Evolutionary conservation across 2,329 filamentous ascomycete genomes (phyloP).

Genomic region (Fusarium brachygibbosum): DNA sequence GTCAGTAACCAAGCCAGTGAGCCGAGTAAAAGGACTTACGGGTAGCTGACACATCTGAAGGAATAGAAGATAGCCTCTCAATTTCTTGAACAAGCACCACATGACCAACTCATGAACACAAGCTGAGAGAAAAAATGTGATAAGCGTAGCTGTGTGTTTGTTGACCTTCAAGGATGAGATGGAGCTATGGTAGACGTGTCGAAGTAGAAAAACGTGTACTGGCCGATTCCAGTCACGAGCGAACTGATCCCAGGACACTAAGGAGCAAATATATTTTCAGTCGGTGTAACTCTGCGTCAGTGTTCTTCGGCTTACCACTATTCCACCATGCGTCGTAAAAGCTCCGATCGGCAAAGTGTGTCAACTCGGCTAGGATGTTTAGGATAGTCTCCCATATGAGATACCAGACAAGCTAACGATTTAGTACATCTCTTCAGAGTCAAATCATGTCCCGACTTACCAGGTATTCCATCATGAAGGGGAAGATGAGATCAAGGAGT

Average conservation of each 20-base stretch:
- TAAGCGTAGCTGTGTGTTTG: slow-evolving; percentile 78
- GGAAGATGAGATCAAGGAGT: slow-evolving; percentile 80
- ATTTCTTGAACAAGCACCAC: slow-evolving; percentile 84
- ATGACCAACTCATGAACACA: slow-evolving; percentile 82
- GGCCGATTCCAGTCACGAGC: slow-evolving; percentile 84
- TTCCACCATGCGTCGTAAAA: slow-evolving; percentile 79
- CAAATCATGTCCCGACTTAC: slow-evolving; percentile 47
- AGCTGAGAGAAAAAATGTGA: slow-evolving; percentile 80
- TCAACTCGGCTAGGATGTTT: slow-evolving; percentile 82
- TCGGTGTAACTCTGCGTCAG: not conserved
- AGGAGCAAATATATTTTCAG: slow-evolving; percentile 9
- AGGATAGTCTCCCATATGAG: slow-evolving; percentile 83
- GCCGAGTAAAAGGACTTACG: slow-evolving; percentile 50
- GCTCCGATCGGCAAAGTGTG: slow-evolving; percentile 80
- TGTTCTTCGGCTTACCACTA: slow-evolving; percentile 55
- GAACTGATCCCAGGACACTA: slow-evolving; percentile 79
- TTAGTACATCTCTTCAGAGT: slow-evolving; percentile 12
- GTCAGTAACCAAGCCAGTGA: slow-evolving; percentile 7
- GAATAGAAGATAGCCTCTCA: slow-evolving; percentile 79
- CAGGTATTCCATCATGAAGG: slow-evolving; percentile 83
- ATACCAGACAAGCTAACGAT: slow-evolving; percentile 75
- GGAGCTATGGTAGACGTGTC: slow-evolving; percentile 83
- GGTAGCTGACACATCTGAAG: slow-evolving; percentile 82
- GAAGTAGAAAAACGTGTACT: slow-evolving; percentile 81
- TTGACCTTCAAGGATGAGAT: slow-evolving; percentile 80